Evolutionary conservation across 129 eudicot species (phyloP), one percentile per base, ranked within the genome.

Genomic region (Lactuca sativa): DNA sequence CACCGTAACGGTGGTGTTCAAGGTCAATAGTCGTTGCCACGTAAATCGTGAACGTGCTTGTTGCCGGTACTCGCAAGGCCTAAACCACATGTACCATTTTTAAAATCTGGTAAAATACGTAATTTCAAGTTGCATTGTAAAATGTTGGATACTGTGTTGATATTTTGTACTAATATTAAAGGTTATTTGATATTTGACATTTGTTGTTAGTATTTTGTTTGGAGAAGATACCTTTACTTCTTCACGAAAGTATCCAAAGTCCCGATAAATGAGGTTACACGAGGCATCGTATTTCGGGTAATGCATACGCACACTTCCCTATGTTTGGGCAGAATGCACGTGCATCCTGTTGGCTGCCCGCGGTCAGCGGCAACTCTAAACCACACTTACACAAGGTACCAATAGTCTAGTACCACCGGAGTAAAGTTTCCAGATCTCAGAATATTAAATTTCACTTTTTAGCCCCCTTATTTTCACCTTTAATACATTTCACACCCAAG

Each of bases 221-320:
- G 70, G 2, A 38, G 65, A 68, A 38, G 80, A 76, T 76, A 62
- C 65, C 63, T 69, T 37, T n/a, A 76, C 70, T 69, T 60, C 58
- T 69, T 69, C 62, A 59, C 53, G 64, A 43, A 54, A 51, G 80
- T 63, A 76, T 76, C 80, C 80, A 68, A 76, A 68, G 80, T 75
- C 75, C 75, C 75, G 80, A 69, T 69, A 67, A 67, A 76, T 76
- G 43, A 76, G 74, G 69, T 75, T 67, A 75, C 80, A 75, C 69
- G 80, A 67, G 69, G 69, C 70, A 76, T 76, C 75, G 75, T 76
- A 68, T 76, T 59, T 60, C 70, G 75, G 75, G 75, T 70, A 76
- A 69, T 16, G 58, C 62, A 54, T 48, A 38, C 14, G 75, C 80
- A 76, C 80, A 62, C 12, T 60, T 68, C 18, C 9, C 69, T 12